A percentile compares a stretch with the other conserved stretches of the same genome.
These are phyloP conservation scores for Debaryomyces coudertii DNA, from an alignment of 1,139 yeast species.

Conservation along the genomic window DNA sequence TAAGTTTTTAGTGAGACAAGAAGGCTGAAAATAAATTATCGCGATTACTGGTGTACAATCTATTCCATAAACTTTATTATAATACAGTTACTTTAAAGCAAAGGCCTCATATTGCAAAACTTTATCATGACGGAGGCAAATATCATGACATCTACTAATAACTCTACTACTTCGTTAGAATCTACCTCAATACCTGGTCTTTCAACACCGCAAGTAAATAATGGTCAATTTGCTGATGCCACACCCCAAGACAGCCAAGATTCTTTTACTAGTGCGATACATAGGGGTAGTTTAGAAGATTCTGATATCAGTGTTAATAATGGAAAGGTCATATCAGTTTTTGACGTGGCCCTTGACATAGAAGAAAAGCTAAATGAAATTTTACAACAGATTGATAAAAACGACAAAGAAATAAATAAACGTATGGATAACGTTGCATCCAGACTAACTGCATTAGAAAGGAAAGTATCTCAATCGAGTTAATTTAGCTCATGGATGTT, in stretches of 20 bases:
- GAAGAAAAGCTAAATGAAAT: slow-evolving; percentile 44
- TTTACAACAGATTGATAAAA: slow-evolving; percentile 27
- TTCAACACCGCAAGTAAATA: slow-evolving; percentile 23
- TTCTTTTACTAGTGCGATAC: background rate
- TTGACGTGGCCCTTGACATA: slow-evolving; percentile 55
- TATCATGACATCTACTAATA: slow-evolving; percentile 3
- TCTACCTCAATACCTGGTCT: slow-evolving; percentile 16
- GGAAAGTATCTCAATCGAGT: slow-evolving; percentile 11
- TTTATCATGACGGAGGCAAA: background rate
- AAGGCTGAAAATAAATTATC: background rate
- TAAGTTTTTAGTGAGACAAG: background rate
- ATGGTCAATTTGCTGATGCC: slow-evolving; percentile 14
- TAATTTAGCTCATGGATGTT: background rate
- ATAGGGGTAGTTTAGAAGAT: slow-evolving; percentile 2
- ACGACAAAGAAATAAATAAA: slow-evolving; percentile 33
- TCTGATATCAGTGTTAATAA: slow-evolving; percentile 10
- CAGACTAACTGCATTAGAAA: slow-evolving; percentile 25
- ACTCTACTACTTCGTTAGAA: slow-evolving; percentile 5
- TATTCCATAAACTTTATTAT: background rate
- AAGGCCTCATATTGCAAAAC: background rate
- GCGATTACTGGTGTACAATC: background rate
- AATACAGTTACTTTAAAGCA: background rate
- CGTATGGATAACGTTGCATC: slow-evolving; percentile 30
- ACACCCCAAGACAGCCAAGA: background rate
- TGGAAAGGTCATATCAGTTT: slow-evolving; percentile 33